Percentiles rank a stretch among this genome's conserved stretches.
Conservation (phyloP, 148 eudicot species). For the Vaccinium myrtillus region DNA sequence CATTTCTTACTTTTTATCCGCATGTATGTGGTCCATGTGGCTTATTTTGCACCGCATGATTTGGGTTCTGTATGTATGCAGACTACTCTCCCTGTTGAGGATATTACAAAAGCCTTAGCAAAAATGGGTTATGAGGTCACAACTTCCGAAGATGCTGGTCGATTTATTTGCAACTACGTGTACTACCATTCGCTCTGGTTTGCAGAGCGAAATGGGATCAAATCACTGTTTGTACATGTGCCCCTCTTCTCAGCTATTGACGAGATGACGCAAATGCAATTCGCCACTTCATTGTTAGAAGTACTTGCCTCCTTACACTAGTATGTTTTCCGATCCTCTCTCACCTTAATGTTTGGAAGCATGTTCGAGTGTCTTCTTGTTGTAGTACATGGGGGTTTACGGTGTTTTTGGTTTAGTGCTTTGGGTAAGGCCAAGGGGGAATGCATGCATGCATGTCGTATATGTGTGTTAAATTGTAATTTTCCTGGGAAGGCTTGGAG, state of each 20-base stretch:
- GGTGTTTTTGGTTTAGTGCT: too few species aligned
- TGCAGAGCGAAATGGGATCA: constrained; percentile 77
- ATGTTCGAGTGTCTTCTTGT: background rate
- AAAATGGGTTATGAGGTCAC: constrained; percentile 71
- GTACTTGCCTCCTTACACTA: constrained; percentile 70
- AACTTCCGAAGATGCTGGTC: constrained; percentile 92
- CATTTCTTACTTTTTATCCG: too few species aligned
- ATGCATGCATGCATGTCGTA: background rate
- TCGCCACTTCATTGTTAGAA: constrained; percentile 79
- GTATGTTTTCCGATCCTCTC: constrained; percentile 15
- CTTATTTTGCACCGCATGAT: too few species aligned
- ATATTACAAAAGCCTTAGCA: constrained; percentile 55
- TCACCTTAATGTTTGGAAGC: background rate
- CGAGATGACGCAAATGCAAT: constrained; percentile 85
- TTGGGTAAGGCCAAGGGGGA: background rate
- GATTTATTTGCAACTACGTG: constrained; percentile 95
- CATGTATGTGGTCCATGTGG: too few species aligned
- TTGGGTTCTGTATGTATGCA: constrained; percentile 24
- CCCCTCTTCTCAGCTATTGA: constrained; percentile 85
- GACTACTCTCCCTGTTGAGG: constrained; percentile 76
- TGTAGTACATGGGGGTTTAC: too few species aligned
- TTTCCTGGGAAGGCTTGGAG: background rate
- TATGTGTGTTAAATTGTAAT: background rate
- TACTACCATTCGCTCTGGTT: constrained; percentile 94
- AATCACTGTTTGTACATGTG: constrained; percentile 88